Evolutionary conservation across 163 green algal genomes (phyloP), one percentile per base, ranked within the genome.

Genomic region (Chloromonas sp.): DNA sequence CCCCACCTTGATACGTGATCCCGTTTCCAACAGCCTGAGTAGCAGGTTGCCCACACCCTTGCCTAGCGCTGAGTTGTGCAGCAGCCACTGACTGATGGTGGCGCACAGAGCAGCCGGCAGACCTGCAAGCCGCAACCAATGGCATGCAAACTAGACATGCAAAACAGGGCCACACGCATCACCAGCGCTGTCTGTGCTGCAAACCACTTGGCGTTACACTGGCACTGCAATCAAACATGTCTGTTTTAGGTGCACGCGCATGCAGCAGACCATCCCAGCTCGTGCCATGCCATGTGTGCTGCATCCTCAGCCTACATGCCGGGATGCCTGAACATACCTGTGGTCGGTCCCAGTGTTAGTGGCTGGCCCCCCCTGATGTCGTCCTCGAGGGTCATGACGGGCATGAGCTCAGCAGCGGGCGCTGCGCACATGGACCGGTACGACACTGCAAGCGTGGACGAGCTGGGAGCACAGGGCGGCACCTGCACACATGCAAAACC

Each of bases 21-120:
- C 76, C 3, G 88, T 84, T 8, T 94, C 89, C 15, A 94, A 81
- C 60, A 97, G 88, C 89, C 91, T 94, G 59, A 74, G 83, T 70
- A 95, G 85, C 60, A 95, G 83, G 2, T 80, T 88, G 58, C 13
- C 36, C 3, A 89, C 85, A 0, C 87, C 90, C 14, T 80, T 82
- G 3, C 88, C 90, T 58, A 95, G 85, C 0, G 88, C 76, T 1
- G 86, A 87, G 13, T 84, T 84, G 78, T 89, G 80, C 66, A 93
- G 83, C 66, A 91, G 74, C 57, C 79, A 85, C 66, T 74, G 66
- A 11, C 66, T 74, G n/a, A 81, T 60, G 15, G 77, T 57, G 1
- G 77, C 36, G n/a, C 36, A 81, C 36, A 61, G 77, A 5, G 77
- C 77, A 81, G 77, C n/a, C 60, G 77, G n/a, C 15, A 81, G 77